Conservation (phyloP, 768 basidiomycete genomes). For the Fomitopsis pulvina region DNA sequence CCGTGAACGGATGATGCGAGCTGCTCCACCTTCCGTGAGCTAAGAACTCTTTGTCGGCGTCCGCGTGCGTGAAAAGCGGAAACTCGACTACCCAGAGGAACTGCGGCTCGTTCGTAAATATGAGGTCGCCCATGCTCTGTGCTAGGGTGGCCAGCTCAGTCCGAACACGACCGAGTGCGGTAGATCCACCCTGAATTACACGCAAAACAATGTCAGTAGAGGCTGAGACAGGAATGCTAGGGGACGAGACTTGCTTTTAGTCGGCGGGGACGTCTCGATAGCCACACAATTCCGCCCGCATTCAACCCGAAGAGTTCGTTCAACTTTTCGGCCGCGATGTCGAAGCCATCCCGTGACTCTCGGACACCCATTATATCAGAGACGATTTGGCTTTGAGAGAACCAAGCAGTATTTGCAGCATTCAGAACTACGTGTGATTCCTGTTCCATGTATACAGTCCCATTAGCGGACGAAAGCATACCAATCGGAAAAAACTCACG, state of each 20-base stretch:
- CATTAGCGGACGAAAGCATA: no score
- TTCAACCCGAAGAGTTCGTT: constrained; percentile 22
- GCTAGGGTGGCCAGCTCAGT: constrained; percentile 62
- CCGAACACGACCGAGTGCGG: constrained; percentile 67
- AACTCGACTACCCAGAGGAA: constrained; percentile 97
- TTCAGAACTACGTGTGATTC: no score
- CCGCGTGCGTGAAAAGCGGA: constrained; percentile 82
- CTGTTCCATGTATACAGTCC: no score
- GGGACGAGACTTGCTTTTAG: constrained; percentile 38
- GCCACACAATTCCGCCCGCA: constrained; percentile 34
- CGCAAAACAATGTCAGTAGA: neutral
- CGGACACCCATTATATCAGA: neutral
- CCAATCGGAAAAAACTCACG: neutral
- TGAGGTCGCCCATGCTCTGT: constrained; percentile 51
- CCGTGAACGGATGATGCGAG: constrained; percentile 95
- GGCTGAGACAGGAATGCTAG: neutral
- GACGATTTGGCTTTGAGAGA: neutral
- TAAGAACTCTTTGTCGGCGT: constrained; percentile 81
- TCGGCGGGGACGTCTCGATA: constrained; percentile 42
- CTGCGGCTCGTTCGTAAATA: constrained; percentile 53
- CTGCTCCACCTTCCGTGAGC: constrained; percentile 88
- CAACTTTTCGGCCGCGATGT: neutral
- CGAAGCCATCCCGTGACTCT: neutral
- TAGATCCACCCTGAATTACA: constrained; percentile 71
- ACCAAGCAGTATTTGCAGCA: constrained; percentile 1